phyloP scores from a whole-genome alignment of 2,329 filamentous ascomycete species.

The Ceratocystis harringtonii region DNA sequence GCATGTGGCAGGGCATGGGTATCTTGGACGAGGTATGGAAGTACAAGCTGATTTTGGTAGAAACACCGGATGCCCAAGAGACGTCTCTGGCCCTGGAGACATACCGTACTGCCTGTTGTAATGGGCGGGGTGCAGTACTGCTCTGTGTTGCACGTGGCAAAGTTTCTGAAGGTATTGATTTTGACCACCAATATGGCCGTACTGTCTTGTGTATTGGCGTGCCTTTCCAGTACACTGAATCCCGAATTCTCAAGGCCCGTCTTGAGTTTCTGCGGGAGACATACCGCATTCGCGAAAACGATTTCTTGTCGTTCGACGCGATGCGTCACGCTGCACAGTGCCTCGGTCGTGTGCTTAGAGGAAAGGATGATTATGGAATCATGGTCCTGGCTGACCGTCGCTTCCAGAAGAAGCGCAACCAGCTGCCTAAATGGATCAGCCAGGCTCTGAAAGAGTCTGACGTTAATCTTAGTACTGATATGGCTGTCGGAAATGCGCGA shows the following conservation, averaged over 20 bases:
- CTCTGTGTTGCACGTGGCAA: slow-evolving; percentile 94
- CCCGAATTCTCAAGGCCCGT: slow-evolving; percentile 84
- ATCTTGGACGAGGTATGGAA: slow-evolving; percentile 98
- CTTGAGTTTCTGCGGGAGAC: slow-evolving; percentile 94
- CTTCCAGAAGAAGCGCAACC: slow-evolving; percentile 78
- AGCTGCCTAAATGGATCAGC: slow-evolving; percentile 94
- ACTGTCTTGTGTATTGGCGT: slow-evolving; percentile 94
- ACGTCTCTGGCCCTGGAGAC: slow-evolving; percentile 91
- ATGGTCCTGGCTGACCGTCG: slow-evolving; percentile 94
- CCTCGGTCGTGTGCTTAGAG: slow-evolving; percentile 79
- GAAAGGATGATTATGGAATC: slow-evolving; percentile 98
- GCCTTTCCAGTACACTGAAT: slow-evolving; percentile 97
- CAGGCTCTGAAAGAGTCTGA: slow-evolving; percentile 75
- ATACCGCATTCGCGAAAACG: slow-evolving; percentile 90
- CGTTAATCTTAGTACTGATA: slow-evolving; percentile 84
- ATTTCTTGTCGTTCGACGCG: slow-evolving; percentile 95
- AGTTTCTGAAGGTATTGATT: slow-evolving; percentile 96
- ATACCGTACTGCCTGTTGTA: slow-evolving; percentile 93
- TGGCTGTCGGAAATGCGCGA: slow-evolving; percentile 79
- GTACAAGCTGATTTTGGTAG: slow-evolving; percentile 94
- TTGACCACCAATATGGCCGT: slow-evolving; percentile 94
- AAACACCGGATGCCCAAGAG: slow-evolving; percentile 94
- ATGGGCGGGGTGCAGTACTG: slow-evolving; percentile 82
- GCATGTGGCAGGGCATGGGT: slow-evolving; percentile 98
- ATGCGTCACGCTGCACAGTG: slow-evolving; percentile 99